Conservation (phyloP, 2,329 filamentous ascomycete genomes). For the Orbilia javanica region DNA sequence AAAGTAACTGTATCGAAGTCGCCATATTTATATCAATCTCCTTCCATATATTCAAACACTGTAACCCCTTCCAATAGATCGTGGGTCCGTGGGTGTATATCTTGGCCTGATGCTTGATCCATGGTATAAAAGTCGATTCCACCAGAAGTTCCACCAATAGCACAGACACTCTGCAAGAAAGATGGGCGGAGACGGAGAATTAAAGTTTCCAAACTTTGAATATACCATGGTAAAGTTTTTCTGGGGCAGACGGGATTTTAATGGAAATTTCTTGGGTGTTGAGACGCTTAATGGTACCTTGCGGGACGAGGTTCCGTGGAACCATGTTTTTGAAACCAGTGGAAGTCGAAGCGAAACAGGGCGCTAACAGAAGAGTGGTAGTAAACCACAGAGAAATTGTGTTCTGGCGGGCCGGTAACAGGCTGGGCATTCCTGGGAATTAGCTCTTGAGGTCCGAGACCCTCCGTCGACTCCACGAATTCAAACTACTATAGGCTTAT, state of each 20-base stretch:
- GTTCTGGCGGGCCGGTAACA: slow-evolving; percentile 20
- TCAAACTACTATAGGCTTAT: too few species aligned
- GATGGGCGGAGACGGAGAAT: slow-evolving; percentile 27
- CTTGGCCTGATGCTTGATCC: slow-evolving; percentile 5
- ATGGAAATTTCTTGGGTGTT: not conserved
- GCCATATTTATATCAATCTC: slow-evolving; percentile 28
- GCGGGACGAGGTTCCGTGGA: slow-evolving; percentile 36
- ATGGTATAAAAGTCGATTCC: slow-evolving; percentile 19
- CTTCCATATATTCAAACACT: not conserved
- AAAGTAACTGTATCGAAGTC: not conserved
- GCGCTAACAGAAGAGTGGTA: not conserved
- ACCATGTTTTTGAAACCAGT: slow-evolving; percentile 19
- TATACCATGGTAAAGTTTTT: slow-evolving; percentile 23
- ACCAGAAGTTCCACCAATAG: slow-evolving; percentile 51
- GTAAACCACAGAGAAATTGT: not conserved
- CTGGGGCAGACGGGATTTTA: not conserved
- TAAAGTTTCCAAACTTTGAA: not conserved
- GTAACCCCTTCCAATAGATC: not conserved
- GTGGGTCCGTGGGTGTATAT: not conserved
- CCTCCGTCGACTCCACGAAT: not conserved
- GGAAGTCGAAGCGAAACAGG: slow-evolving; percentile 17
- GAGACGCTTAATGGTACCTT: slow-evolving; percentile 27
- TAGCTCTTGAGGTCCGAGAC: not conserved
- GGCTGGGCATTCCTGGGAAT: slow-evolving; percentile 12
- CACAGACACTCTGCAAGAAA: not conserved